Evolutionary conservation across 2,329 filamentous ascomycete genomes (phyloP).

Genomic region (Fusarium newnesense): DNA sequence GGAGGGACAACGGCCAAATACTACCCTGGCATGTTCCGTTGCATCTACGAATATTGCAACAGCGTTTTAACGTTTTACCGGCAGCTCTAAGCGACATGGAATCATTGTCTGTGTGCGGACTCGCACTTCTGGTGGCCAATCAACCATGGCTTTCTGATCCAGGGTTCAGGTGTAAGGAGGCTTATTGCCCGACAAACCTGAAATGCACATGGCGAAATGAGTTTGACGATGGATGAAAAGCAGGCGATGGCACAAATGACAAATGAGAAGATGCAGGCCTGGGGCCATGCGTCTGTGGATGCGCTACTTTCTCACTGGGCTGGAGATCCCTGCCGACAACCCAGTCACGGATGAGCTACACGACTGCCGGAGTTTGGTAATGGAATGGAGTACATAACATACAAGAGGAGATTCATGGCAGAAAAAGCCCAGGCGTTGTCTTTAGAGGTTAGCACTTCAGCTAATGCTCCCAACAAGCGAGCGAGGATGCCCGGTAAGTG

Average conservation of each 20-base stretch:
- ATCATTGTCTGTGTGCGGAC: not conserved
- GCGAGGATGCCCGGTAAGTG: constrained; percentile 20
- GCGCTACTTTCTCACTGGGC: constrained; percentile 44
- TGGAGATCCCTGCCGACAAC: constrained; percentile 37
- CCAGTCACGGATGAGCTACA: constrained; percentile 29
- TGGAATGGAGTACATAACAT: constrained; percentile 31
- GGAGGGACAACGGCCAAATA: constrained; percentile 27
- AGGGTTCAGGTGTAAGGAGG: not conserved
- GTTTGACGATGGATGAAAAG: constrained; percentile 24
- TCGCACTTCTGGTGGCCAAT: not conserved
- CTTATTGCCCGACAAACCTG: constrained; percentile 22
- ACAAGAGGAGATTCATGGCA: constrained; percentile 21
- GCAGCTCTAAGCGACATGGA: not conserved
- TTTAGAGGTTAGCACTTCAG: constrained; percentile 21
- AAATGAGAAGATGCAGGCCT: constrained; percentile 25
- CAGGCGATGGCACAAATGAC: constrained; percentile 23
- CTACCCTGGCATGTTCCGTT: constrained; percentile 18
- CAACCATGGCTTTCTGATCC: not conserved
- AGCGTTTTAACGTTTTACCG: constrained; percentile 13
- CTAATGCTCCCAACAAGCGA: constrained; percentile 28
- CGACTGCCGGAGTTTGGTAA: constrained; percentile 24
- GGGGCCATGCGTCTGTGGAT: constrained; percentile 32
- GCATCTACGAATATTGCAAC: constrained; percentile 11
- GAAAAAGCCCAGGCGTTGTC: constrained; percentile 18
- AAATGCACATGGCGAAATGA: constrained; percentile 24